These are phyloP conservation scores for Puccinia brachypodii DNA, from an alignment of 1,284 basidiomycete species.

Conservation along the genomic window DNA sequence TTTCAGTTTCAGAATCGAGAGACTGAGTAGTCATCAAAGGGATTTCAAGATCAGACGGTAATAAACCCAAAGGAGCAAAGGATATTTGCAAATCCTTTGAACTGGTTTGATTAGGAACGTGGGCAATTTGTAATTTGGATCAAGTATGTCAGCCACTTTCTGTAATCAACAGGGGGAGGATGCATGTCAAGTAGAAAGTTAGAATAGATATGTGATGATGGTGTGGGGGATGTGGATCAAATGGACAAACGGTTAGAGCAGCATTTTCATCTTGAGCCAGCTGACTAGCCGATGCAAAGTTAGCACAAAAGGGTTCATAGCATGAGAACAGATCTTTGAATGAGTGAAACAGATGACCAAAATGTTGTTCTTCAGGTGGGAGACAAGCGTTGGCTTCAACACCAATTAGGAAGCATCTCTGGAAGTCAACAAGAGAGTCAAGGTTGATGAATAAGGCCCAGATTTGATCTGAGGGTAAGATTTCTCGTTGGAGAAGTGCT, in stretches of 20 bases:
- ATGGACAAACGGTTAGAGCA: constrained; percentile 71
- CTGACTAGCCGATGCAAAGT: constrained; percentile 83
- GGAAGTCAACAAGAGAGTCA: constrained; percentile 93
- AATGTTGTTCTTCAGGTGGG: constrained; percentile 65
- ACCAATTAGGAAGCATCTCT: constrained; percentile 91
- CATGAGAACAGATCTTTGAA: constrained; percentile 87
- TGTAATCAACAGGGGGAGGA: constrained; percentile 20
- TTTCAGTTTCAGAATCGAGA: constrained; percentile 47
- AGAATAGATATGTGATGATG: neutral
- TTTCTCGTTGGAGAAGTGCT: constrained; percentile 70
- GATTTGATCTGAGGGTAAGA: constrained; percentile 89
- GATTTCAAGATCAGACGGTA: constrained; percentile 17
- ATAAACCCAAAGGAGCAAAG: constrained; percentile 66
- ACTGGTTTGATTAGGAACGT: constrained; percentile 76
- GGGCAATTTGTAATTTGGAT: constrained; percentile 71
- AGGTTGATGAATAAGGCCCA: constrained; percentile 94
- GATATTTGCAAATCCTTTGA: constrained; percentile 76
- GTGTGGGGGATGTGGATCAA: constrained; percentile 53
- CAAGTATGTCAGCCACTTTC: constrained; percentile 55
- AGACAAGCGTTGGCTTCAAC: constrained; percentile 81
- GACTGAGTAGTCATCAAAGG: neutral
- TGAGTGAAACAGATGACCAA: constrained; percentile 62
- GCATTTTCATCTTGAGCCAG: constrained; percentile 65
- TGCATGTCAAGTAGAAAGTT: constrained; percentile 10
- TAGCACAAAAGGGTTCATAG: constrained; percentile 97